Evolutionary conservation across 2,329 filamentous ascomycete species (phyloP).

Genomic region (Aspergillus fructus): DNA sequence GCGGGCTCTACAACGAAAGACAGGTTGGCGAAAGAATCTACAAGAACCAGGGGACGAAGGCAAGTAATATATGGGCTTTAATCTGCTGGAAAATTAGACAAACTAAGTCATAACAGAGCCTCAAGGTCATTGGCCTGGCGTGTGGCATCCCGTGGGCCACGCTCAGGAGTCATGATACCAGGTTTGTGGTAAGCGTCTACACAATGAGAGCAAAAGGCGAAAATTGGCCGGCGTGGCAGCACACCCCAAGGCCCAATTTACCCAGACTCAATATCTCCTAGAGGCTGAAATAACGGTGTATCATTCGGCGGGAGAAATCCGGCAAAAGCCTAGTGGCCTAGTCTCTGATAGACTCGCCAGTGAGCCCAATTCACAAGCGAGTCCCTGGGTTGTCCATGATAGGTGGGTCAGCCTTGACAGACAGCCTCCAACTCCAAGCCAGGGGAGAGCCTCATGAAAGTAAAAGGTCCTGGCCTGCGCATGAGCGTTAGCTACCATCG

Average conservation of each 20-base stretch:
- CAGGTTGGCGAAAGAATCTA: conserved; percentile 11
- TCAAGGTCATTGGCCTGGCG: conserved; percentile 6
- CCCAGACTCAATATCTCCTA: not conserved
- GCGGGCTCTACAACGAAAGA: conserved; percentile 17
- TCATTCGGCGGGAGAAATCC: not conserved
- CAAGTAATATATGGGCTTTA: conserved; percentile 9
- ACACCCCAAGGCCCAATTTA: not conserved
- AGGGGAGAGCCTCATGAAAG: conserved; percentile 2
- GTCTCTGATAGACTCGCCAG: not conserved
- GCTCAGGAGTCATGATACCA: not conserved
- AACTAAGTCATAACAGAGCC: not conserved
- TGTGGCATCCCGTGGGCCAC: conserved; percentile 1
- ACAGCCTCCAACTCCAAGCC: not conserved
- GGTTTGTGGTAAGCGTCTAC: not conserved
- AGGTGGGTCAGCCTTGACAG: not conserved
- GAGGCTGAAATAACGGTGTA: not conserved
- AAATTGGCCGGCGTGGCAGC: not conserved
- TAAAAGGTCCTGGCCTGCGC: not conserved
- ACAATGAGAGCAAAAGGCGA: not conserved
- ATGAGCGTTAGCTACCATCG: not conserved
- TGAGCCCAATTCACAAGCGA: not conserved
- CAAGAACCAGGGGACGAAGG: conserved; percentile 2
- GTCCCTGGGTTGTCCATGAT: not conserved
- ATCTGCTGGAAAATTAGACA: conserved; percentile 2
- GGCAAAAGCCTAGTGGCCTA: not conserved